Percentiles rank a stretch among this genome's conserved stretches.
phyloP scores from a whole-genome alignment of 345 rosid species.

The Kernera saxatilis region DNA sequence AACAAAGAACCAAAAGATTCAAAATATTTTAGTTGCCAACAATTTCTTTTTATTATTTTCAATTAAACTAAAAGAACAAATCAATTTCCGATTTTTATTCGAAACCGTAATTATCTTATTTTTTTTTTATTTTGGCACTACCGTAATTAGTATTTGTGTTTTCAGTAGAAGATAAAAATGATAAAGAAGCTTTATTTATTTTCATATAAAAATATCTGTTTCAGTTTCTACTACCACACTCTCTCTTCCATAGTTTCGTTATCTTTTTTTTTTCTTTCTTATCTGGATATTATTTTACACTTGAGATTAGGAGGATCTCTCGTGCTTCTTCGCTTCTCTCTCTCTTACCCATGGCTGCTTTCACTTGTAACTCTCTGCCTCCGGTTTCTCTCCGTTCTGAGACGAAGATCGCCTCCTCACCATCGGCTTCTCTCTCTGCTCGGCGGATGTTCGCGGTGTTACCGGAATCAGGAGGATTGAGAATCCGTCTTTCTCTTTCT shows the following conservation, averaged over 20 bases:
- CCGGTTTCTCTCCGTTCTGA: constrained; percentile 31
- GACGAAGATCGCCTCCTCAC: background rate
- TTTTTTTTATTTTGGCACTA: too few species aligned
- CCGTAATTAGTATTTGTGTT: too few species aligned
- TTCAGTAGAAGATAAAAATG: background rate
- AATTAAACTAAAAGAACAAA: background rate
- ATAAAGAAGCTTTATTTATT: background rate
- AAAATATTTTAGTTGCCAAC: background rate
- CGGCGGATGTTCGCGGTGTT: constrained; percentile 24
- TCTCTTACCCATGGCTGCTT: constrained; percentile 34
- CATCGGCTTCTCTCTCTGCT: constrained; percentile 22
- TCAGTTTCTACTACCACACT: background rate
- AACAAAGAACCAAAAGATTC: too few species aligned
- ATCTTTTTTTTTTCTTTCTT: background rate
- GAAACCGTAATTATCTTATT: background rate
- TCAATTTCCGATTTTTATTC: background rate
- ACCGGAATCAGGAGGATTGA: constrained; percentile 45
- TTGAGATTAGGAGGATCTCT: constrained; percentile 25
- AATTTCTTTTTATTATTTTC: too few species aligned
- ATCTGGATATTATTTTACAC: constrained; percentile 26
- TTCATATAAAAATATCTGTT: background rate
- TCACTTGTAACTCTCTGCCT: constrained; percentile 31
- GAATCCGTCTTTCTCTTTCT: constrained; percentile 35
- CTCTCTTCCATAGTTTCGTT: constrained; percentile 30
- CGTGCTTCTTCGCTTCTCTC: background rate